These are phyloP conservation scores for Fusarium tupiense DNA, from an alignment of 2,329 filamentous ascomycete genomes.

Conservation along the genomic window DNA sequence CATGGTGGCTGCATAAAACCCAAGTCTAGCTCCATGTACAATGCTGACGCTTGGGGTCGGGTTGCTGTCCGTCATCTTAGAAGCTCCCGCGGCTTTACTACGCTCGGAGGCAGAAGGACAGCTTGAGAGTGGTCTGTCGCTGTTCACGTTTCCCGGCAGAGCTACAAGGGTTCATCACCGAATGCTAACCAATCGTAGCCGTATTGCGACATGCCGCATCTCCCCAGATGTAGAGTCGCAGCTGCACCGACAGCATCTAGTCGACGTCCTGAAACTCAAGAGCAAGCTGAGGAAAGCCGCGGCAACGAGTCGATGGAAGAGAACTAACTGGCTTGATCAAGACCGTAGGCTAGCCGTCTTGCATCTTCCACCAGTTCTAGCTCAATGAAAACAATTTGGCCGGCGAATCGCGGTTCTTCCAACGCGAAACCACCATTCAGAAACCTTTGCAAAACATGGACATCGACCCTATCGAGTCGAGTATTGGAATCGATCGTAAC, in stretches of 20 bases:
- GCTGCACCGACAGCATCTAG: not conserved
- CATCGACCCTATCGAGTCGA: rapidly evolving
- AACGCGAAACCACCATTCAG: no score
- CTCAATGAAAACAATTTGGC: no score
- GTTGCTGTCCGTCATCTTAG: not conserved
- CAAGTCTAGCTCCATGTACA: not conserved
- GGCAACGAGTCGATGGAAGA: no score
- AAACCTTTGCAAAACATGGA: no score
- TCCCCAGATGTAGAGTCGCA: not conserved
- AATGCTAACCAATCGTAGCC: not conserved
- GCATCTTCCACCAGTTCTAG: not conserved
- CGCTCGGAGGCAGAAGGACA: not conserved
- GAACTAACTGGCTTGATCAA: not conserved
- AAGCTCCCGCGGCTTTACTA: not conserved
- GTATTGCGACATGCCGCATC: not conserved
- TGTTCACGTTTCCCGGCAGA: not conserved
- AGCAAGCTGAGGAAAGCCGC: not conserved
- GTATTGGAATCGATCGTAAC: not conserved
- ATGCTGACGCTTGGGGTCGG: not conserved
- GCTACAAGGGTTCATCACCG: no score
- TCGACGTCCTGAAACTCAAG: not conserved
- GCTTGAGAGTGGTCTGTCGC: not conserved
- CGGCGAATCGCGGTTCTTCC: no score
- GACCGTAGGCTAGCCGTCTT: not conserved
- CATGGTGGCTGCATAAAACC: not conserved